Conservation (phyloP, 257 asterid genomes). For the Verbascum thapsus region DNA sequence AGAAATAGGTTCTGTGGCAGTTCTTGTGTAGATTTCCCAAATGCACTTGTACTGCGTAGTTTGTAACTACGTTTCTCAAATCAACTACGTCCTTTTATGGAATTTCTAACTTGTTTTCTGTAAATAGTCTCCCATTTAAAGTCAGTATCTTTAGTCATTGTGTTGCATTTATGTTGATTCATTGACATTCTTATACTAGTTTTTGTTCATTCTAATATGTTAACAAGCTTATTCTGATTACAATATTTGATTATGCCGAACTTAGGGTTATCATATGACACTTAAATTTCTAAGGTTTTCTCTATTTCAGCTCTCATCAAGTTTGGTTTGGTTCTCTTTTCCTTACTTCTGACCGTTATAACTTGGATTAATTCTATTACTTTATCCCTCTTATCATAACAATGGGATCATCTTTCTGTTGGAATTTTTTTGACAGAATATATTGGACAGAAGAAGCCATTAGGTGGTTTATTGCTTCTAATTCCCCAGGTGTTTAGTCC, state of each 20-base stretch:
- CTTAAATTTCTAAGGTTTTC: too few relatives aligned
- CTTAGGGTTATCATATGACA: not conserved
- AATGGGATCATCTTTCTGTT: constrained; percentile 25
- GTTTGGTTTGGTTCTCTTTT: constrained; percentile 7
- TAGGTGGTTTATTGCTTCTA: constrained; percentile 85
- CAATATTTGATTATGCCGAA: not conserved
- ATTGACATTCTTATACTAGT: too few relatives aligned
- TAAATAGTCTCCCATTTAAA: too few relatives aligned
- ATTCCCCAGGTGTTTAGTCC: constrained; percentile 75
- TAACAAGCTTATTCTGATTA: not conserved
- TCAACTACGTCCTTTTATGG: too few relatives aligned
- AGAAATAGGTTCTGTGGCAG: too few relatives aligned
- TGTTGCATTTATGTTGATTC: too few relatives aligned
- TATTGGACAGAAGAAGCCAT: constrained; percentile 70
- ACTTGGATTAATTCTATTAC: constrained; percentile 4
- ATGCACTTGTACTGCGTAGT: not conserved
- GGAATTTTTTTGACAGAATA: constrained; percentile 60
- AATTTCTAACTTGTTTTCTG: too few relatives aligned
- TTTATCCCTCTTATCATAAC: constrained; percentile 5
- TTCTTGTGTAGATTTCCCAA: not conserved
- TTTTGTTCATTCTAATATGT: too few relatives aligned
- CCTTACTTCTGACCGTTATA: not conserved
- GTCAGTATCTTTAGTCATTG: too few relatives aligned
- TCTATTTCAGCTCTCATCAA: not conserved
- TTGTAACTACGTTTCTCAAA: not conserved